Conservation (phyloP, 2,329 filamentous ascomycete species). For the Calonectria fujianensis region DNA sequence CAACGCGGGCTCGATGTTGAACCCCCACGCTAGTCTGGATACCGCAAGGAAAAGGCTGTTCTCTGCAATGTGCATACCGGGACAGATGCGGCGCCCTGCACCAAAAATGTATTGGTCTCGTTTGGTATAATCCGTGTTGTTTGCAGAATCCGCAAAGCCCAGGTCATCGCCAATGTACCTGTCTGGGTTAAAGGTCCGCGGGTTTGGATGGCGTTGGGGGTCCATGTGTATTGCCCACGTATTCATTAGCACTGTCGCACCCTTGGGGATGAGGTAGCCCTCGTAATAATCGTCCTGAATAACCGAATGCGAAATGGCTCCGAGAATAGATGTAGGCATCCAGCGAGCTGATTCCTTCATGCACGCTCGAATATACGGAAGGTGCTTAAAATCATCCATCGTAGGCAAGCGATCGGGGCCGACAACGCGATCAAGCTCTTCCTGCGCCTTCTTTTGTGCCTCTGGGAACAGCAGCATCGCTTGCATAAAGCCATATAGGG, state of each 20-base stretch:
- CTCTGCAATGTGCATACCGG: neutral
- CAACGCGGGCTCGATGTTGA: slow-evolving; percentile 1
- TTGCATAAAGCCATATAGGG: slow-evolving; percentile 11
- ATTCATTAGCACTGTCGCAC: neutral
- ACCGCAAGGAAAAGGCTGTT: neutral
- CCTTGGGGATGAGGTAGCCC: slow-evolving; percentile 4
- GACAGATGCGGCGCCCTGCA: slow-evolving; percentile 6
- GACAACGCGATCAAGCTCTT: slow-evolving; percentile 5
- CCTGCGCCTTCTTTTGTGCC: neutral
- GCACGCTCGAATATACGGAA: slow-evolving; percentile 4
- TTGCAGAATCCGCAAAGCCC: slow-evolving; percentile 13
- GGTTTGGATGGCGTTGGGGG: neutral
- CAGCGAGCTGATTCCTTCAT: slow-evolving; percentile 8
- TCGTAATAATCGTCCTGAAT: slow-evolving; percentile 6
- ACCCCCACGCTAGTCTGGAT: neutral
- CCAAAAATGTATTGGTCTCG: neutral
- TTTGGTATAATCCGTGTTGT: neutral
- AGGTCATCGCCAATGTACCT: slow-evolving; percentile 9
- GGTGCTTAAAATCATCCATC: neutral
- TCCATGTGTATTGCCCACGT: slow-evolving; percentile 19
- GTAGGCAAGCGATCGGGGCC: slow-evolving; percentile 4
- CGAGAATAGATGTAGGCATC: slow-evolving; percentile 1
- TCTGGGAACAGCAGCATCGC: slow-evolving; percentile 18
- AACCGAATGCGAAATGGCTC: neutral
- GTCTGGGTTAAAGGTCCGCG: neutral